Evolutionary conservation across 169 alveolate genomes (phyloP), one percentile per base, ranked within the genome.

Genomic region (Eimeria tenella): DNA sequence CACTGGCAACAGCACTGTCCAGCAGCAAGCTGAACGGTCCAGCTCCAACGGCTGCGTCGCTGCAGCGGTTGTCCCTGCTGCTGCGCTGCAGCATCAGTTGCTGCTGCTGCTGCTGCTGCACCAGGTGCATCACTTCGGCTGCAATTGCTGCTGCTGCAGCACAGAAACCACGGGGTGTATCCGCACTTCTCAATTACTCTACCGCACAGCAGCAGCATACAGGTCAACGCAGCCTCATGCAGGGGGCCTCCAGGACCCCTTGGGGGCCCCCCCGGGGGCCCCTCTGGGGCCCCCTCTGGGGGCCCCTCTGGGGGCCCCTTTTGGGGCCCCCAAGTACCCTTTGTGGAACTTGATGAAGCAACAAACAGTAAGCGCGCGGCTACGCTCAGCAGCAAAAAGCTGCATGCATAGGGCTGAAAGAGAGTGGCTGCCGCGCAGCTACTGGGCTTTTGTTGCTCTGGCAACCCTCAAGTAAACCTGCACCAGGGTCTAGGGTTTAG

Each of bases 31-130:
- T 9, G 49, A 19, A 21, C 52, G 21, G 52, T 31, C n/a, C 50
- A 9, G 50, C 79, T 1, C 6, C 11, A 21, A 21, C 13, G 49
- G 50, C 11, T 68, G 31, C 31, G 79, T 21, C 49, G 13, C 25
- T n/a, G 79, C 10, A 31, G 50, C 49, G 21, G 21, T 58, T 68
- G n/a, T n/a, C 21, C 79, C 50, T 5, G 50, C 31, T 15, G 79
- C 15, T 11, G 79, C 79, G 79, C 79, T 17, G 79, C 79, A 68
- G 79, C 79, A 68, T 21, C 79, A 68, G 21, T 31, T 68, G 79
- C 49, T 9, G 13, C 79, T 68, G 79, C 49, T 68, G 79, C 79
- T 68, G 50, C 17, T 68, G 79, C 49, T 68, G 79, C 79, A 68
- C 79, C 79, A 68, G 50, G 10, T 31, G 79, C 79, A 17, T 21